These are phyloP conservation scores for Stemphylium vesicarium DNA, from an alignment of 2,329 filamentous ascomycete species.

Conservation along the genomic window DNA sequence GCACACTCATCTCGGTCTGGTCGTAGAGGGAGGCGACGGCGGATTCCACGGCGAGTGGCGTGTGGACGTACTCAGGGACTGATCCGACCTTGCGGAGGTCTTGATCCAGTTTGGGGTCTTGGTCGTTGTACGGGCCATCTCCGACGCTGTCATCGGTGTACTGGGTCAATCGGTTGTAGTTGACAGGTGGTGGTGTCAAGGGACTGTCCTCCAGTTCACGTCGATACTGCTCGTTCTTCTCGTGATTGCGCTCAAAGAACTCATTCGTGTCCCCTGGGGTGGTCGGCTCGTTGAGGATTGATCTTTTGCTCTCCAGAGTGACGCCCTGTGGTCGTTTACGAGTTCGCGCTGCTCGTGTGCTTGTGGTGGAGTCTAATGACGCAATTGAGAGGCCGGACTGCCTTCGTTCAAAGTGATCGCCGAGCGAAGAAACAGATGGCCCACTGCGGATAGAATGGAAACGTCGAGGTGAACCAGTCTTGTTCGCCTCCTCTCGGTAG, in stretches of 20 bases:
- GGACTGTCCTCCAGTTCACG: constrained; percentile 54
- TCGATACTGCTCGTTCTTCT: constrained; percentile 65
- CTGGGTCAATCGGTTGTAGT: constrained; percentile 58
- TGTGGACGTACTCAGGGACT: constrained; percentile 79
- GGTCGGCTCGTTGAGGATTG: constrained; percentile 51
- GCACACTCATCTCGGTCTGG: constrained; percentile 72
- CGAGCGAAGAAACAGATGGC: constrained; percentile 65
- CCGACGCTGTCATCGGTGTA: constrained; percentile 64
- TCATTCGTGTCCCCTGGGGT: constrained; percentile 53
- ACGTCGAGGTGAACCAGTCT: constrained; percentile 50
- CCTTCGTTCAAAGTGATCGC: constrained; percentile 61
- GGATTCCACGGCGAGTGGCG: constrained; percentile 78
- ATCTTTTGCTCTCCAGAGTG: constrained; percentile 59
- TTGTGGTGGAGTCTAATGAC: constrained; percentile 64
- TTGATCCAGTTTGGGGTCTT: constrained; percentile 61
- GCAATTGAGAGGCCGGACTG: constrained; percentile 65
- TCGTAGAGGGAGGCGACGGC: constrained; percentile 89
- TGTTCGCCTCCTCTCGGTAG: constrained; percentile 55
- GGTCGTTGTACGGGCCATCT: constrained; percentile 60
- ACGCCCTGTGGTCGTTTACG: constrained; percentile 60
- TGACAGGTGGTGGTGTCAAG: constrained; percentile 55
- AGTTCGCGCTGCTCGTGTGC: constrained; percentile 62
- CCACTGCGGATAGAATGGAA: constrained; percentile 54
- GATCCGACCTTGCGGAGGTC: constrained; percentile 73
- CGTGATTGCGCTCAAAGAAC: constrained; percentile 61